A percentile compares a stretch with the other conserved stretches of the same genome.
phyloP scores from a whole-genome alignment of 257 asterid genomes.

The Petrea volubilis region DNA sequence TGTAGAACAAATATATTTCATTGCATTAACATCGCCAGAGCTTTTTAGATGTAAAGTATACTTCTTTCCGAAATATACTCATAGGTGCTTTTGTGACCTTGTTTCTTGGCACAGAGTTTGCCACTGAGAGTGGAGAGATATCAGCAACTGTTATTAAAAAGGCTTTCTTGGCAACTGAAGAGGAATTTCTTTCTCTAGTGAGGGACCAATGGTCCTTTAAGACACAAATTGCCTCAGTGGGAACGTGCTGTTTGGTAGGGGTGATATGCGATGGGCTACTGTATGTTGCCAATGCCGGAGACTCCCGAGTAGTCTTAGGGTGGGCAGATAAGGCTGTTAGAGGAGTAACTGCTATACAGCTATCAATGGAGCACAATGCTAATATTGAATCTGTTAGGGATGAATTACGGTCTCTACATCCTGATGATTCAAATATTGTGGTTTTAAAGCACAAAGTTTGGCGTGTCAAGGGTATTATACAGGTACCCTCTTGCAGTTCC shows the following conservation, averaged over 20 bases:
- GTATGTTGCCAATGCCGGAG: constrained; percentile 88
- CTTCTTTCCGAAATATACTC: background rate
- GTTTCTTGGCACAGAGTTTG: constrained; percentile 52
- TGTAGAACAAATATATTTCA: background rate
- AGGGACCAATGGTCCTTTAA: constrained; percentile 66
- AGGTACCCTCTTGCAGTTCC: constrained; percentile 42
- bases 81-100: background rate
- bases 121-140: constrained; percentile 67
- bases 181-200: constrained; percentile 76
- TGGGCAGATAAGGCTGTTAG: constrained; percentile 50
- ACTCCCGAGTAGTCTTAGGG: constrained; percentile 87
- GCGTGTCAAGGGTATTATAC: constrained; percentile 97
- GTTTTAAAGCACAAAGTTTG: constrained; percentile 86
- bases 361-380: constrained; percentile 90
- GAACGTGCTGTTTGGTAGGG: constrained; percentile 93
- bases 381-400: constrained; percentile 69
- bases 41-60: background rate
- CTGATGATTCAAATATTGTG: constrained; percentile 82
- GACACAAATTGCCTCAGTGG: constrained; percentile 91
- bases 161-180: constrained; percentile 87
- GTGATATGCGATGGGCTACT: constrained; percentile 73
- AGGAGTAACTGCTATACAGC: constrained; percentile 65
- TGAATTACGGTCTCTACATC: constrained; percentile 72
- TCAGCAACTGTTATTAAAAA: constrained; percentile 66
- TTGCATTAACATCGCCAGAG: background rate